A percentile compares a stretch with the other conserved stretches of the same genome.
Conservation (phyloP, 495 filamentous ascomycete species). For the Saxophila tyrrhenica region DNA sequence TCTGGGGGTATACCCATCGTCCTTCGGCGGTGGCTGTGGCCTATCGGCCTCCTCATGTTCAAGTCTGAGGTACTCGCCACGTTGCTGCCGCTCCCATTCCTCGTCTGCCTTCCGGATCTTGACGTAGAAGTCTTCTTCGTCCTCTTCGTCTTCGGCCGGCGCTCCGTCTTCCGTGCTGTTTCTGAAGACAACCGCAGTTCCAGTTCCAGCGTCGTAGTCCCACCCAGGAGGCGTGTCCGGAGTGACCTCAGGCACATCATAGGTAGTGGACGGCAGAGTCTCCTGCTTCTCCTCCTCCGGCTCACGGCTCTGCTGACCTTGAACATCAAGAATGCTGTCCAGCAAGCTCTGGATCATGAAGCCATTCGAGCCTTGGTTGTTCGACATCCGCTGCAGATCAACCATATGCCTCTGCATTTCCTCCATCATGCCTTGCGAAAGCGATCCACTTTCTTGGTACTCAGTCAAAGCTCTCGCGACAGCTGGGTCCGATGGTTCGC, state of each 20-base stretch:
- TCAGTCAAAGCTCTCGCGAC: conserved; percentile 7
- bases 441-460: conserved; percentile 8
- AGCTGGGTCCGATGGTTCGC: background rate
- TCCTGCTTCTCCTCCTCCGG: background rate
- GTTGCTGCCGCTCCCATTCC: conserved; percentile 13
- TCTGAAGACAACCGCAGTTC: conserved; percentile 16
- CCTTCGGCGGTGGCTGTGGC: conserved; percentile 28
- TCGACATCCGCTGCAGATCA: conserved; percentile 16
- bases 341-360: conserved; percentile 25
- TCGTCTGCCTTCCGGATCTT: conserved; percentile 23
- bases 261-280: background rate
- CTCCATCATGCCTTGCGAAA: conserved; percentile 25
- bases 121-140: conserved; percentile 10
- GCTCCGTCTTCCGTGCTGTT: background rate
- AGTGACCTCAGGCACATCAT: conserved; percentile 14
- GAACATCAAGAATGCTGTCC: conserved; percentile 15
- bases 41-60: conserved; percentile 1
- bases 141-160: conserved; percentile 3
- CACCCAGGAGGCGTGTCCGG: conserved; percentile 16
- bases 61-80: conserved; percentile 6
- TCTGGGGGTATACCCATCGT: conserved; percentile 18
- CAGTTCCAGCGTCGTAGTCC: conserved; percentile 5
- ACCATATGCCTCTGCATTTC: conserved; percentile 23
- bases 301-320: background rate
- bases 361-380: conserved; percentile 22